Base-by-base conservation (phyloP, 495 filamentous ascomycete species). In the Aspergillus cristatus region DNA sequence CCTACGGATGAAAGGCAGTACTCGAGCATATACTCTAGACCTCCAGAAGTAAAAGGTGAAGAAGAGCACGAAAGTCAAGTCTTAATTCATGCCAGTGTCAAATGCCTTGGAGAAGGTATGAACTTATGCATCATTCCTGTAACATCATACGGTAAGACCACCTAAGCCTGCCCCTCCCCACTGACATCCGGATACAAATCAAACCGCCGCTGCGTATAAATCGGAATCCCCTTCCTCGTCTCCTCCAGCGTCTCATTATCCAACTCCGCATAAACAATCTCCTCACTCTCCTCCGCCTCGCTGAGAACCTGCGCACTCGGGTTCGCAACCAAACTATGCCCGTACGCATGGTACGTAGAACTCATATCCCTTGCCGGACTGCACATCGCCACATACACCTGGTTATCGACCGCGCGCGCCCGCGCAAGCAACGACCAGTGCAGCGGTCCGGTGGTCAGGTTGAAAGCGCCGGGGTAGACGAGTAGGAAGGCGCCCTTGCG, bases 141-240 rank as follows among this genome's bases (percentile, higher is more conserved):
- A n/a, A n/a, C n/a, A n/a, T n/a, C n/a, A n/a, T n/a, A n/a, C n/a
- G n/a, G n/a, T n/a, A n/a, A n/a, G n/a, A n/a, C n/a, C n/a, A n/a
- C n/a, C n/a, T n/a, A n/a, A n/a, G n/a, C n/a, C n/a, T 24, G 20
- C 4, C 20, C 20, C 20, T 34, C 32, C 14, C 41, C 45, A 31
- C 77, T 84, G 18, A 99, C 77, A 74, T 99, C 90, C 11, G 85
- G 82, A 63, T 99, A 99, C 16, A 99, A 78, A 64, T 99, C 91
- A 60, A 93, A 97, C 47, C 93, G 68, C 43, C 90, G 72, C 78
- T 99, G 93, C 18, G 67, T 72, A 48, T 77, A 72, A 18, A 97
- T 68, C 16, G 93, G 91, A 54, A 97, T 94, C 13, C 82, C 79
- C 60, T 75, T 85, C 57, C 93, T 75, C 33, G 78, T 76, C 60